Evolutionary conservation across 2,329 filamentous ascomycete species (phyloP).

Genomic region (Cladosporium cucumerinum): DNA sequence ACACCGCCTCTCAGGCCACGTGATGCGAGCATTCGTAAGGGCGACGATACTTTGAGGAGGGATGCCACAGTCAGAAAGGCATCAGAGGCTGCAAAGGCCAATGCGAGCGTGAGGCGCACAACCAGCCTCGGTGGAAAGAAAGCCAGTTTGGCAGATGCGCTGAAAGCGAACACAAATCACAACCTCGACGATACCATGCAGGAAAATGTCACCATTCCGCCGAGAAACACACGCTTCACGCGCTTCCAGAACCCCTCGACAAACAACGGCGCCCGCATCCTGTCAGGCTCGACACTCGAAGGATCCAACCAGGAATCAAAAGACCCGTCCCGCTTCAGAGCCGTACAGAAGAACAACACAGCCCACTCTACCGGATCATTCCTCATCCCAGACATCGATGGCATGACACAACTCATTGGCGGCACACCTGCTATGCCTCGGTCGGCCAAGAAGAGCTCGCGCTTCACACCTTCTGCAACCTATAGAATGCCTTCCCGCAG

Average conservation of each 20-base stretch:
- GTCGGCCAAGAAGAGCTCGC: slow-evolving; percentile 35
- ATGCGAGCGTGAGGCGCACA: slow-evolving; percentile 32
- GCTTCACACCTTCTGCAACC: slow-evolving; percentile 50
- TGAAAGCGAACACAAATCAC: slow-evolving; percentile 4
- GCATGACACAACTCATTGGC: slow-evolving; percentile 60
- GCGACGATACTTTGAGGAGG: slow-evolving; percentile 39
- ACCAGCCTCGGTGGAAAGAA: slow-evolving; percentile 12
- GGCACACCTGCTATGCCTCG: slow-evolving; percentile 57
- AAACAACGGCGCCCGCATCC: slow-evolving; percentile 12
- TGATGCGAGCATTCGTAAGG: slow-evolving; percentile 30
- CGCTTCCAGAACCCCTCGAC: slow-evolving; percentile 16
- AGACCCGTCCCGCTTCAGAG: slow-evolving; percentile 18
- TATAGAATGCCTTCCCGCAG: slow-evolving; percentile 28
- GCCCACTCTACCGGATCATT: slow-evolving; percentile 45
- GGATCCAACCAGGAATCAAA: slow-evolving; percentile 11
- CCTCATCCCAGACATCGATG: slow-evolving; percentile 58
- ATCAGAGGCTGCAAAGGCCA: slow-evolving; percentile 37
- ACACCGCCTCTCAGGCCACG: slow-evolving; percentile 40
- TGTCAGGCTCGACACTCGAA: slow-evolving; percentile 16
- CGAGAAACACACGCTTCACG: slow-evolving; percentile 54
- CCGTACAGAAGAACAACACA: slow-evolving; percentile 4
- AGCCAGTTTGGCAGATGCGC: slow-evolving; percentile 8
- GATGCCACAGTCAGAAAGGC: slow-evolving; percentile 47
- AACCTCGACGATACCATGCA: slow-evolving; percentile 35
- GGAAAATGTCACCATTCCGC: slow-evolving; percentile 30